Base-by-base conservation (phyloP, 495 filamentous ascomycete species). In the Penicillium subrubescens region DNA sequence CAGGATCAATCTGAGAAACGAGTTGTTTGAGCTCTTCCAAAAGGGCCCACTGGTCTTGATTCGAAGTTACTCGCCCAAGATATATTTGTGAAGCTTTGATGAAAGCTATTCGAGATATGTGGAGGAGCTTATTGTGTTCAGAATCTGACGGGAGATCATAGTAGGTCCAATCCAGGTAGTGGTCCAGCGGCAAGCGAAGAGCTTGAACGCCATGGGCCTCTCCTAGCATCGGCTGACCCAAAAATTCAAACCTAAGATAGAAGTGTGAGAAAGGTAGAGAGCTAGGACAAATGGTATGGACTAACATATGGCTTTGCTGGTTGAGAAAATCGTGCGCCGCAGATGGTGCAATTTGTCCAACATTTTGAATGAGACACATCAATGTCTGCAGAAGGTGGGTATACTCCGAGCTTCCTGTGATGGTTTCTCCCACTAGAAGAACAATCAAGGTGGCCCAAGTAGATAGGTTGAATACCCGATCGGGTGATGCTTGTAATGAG, bases 381-480 rank as follows among this genome's bases (percentile, higher is more conserved):
- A 71, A 31, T 0, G 61, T 67, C 29, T 64, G 69, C 0, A 71
- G 64, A n/a, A 71, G 34, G 46, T 69, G 46, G 21, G 41, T 37
- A 41, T 64, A 71, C 25, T 69, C 69, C 3, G 66, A 55, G 39
- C 66, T 67, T 21, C 69, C 69, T 11, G 69, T 71, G 39, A 71
- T 66, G 2, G 69, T 69, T 54, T 71, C 69, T 1, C 69, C 69
- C 3, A 71, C 66, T 12, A 71, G 50, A 1, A 71, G 66, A 15
- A 69, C 64, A 54, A 71, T 68, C 46, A 71, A 44, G 3, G 69
- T 71, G 27, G 69, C 69, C 69, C 69, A 71, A 0, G 63, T 69
- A 0, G 54, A 64, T 5, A 58, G 11, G 17, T 58, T 71, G 46
- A 71, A 71, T 4, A 69, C 64, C 14, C 35, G 58, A 46, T 69